A percentile compares a stretch with the other conserved stretches of the same genome.
These are phyloP conservation scores for Colletotrichum simmondsii DNA, from an alignment of 2,329 filamentous ascomycete genomes.

Conservation along the genomic window DNA sequence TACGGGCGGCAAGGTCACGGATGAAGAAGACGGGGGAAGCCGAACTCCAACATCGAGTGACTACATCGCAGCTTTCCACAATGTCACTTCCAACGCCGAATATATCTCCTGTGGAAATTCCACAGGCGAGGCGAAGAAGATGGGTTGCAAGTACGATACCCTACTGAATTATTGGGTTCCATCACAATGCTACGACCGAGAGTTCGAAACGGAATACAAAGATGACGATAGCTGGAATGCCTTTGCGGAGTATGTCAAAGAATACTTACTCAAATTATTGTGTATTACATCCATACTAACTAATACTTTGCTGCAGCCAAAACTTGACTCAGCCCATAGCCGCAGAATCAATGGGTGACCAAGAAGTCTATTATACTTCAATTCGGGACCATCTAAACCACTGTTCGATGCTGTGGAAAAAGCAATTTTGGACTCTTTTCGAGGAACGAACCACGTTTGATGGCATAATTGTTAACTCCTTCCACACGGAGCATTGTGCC, in stretches of 20 bases:
- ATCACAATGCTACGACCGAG: slow-evolving; percentile 36
- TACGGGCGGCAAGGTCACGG: not conserved
- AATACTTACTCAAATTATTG: too few species aligned
- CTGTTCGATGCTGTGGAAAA: slow-evolving; percentile 41
- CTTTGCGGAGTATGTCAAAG: slow-evolving; percentile 19
- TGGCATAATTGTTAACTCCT: slow-evolving; percentile 35
- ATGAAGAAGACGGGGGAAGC: too few species aligned
- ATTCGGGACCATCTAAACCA: slow-evolving; percentile 40
- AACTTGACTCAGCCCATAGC: slow-evolving; percentile 35
- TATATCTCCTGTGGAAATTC: slow-evolving; percentile 37
- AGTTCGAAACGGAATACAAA: slow-evolving; percentile 39
- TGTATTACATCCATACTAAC: not conserved
- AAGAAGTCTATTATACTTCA: slow-evolving; percentile 38
- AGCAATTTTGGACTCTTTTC: slow-evolving; percentile 40
- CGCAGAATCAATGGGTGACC: slow-evolving; percentile 37
- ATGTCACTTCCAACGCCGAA: slow-evolving; percentile 36
- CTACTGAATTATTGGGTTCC: slow-evolving; percentile 41
- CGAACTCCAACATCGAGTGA: not conserved
- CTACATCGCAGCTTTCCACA: slow-evolving; percentile 24
- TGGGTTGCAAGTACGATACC: slow-evolving; percentile 39
- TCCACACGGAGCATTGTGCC: slow-evolving; percentile 42
- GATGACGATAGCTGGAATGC: slow-evolving; percentile 40
- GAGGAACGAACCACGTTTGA: slow-evolving; percentile 37
- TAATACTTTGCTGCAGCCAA: slow-evolving; percentile 17
- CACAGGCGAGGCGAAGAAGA: slow-evolving; percentile 30